Base-by-base conservation (phyloP, 2,329 filamentous ascomycete genomes). In the Cadophora gregata region DNA sequence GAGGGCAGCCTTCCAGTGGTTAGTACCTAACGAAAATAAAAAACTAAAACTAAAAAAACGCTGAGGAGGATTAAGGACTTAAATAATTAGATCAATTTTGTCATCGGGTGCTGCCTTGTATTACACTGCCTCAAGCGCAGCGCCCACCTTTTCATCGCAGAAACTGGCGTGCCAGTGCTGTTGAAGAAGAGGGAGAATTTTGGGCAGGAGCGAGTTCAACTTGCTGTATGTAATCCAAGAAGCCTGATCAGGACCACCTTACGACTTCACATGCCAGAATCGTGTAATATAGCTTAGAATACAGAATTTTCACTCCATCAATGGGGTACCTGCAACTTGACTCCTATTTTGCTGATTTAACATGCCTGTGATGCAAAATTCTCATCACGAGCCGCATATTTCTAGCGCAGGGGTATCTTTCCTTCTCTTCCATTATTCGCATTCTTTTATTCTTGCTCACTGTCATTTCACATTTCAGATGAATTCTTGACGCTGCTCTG, bases 101-200 rank as follows among this genome's bases (percentile, higher is more conserved):
- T 42, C 14, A 4, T 42, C 19, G 38, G 38, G 42, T 47, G 33
- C 21, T 58, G 33, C 31, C n/a, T 16, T 6, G 33, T 36, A 19
- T 19, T 25, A 58, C 21, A 58, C 55, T 58, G n/a, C 8, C 36
- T 38, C 31, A 12, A 58, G 10, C n/a, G 21, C 12, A 38, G 21
- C 19, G 14, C 33, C n/a, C 19, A 2, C 14, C n/a, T 58, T 58
- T 58, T 42, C 55, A 58, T 58, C 42, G 55, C 55, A 8, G 10
- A 58, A 42, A 14, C 55, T 58, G 55, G 55, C 33, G 38, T 38
- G 21, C 55, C 55, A 27, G 55, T 38, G 42, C 21, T 42, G 55
- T n/a, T 38, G 55, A 58, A 42, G 55, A 58, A 58, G 55, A 58
- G 27, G 6, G 7, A 10, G n/a, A 19, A 33, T 33, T 10, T 48